Evolutionary conservation across 2,329 filamentous ascomycete species (phyloP).

Genomic region (Purpureocillium takamizusanense): DNA sequence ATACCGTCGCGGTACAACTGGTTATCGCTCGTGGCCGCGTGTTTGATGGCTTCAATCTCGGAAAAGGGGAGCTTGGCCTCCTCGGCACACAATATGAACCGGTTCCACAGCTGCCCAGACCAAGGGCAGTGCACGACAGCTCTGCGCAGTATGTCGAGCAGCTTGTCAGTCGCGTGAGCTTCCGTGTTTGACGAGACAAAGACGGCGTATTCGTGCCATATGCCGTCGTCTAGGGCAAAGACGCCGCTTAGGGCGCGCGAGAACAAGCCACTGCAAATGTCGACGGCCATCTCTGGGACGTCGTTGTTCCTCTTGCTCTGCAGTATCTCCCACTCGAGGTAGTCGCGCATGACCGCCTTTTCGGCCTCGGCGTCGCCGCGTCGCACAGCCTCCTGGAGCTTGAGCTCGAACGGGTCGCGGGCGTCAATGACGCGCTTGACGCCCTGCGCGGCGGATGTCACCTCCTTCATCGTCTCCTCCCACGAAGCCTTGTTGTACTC

Average conservation of each 20-base stretch:
- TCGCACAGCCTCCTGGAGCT: slow-evolving; percentile 49
- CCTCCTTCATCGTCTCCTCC: slow-evolving; percentile 63
- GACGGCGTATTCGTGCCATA: slow-evolving; percentile 79
- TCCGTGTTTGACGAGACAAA: slow-evolving; percentile 48
- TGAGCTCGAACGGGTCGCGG: slow-evolving; percentile 61
- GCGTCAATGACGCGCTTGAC: slow-evolving; percentile 53
- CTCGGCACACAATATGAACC: slow-evolving; percentile 79
- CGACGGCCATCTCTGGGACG: slow-evolving; percentile 32
- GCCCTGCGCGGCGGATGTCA: slow-evolving; percentile 52
- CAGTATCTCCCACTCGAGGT: slow-evolving; percentile 76
- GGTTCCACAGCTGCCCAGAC: slow-evolving; percentile 85
- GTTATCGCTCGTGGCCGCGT: slow-evolving; percentile 79
- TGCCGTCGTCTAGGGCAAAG: slow-evolving; percentile 62
- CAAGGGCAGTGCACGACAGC: slow-evolving; percentile 88
- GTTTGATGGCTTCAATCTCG: slow-evolving; percentile 83
- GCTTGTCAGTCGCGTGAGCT: slow-evolving; percentile 25
- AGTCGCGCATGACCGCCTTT: slow-evolving; percentile 48
- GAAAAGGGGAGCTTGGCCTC: slow-evolving; percentile 66
- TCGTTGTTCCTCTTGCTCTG: slow-evolving; percentile 44
- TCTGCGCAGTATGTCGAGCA: slow-evolving; percentile 67
- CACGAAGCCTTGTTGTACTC: slow-evolving; percentile 62
- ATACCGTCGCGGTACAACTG: slow-evolving; percentile 79
- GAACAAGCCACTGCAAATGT: slow-evolving; percentile 59
- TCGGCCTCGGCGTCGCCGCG: slow-evolving; percentile 47
- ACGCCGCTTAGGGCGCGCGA: slow-evolving; percentile 63